Conservation (phyloP, 768 basidiomycete species). For the Suillus luteus region DNA sequence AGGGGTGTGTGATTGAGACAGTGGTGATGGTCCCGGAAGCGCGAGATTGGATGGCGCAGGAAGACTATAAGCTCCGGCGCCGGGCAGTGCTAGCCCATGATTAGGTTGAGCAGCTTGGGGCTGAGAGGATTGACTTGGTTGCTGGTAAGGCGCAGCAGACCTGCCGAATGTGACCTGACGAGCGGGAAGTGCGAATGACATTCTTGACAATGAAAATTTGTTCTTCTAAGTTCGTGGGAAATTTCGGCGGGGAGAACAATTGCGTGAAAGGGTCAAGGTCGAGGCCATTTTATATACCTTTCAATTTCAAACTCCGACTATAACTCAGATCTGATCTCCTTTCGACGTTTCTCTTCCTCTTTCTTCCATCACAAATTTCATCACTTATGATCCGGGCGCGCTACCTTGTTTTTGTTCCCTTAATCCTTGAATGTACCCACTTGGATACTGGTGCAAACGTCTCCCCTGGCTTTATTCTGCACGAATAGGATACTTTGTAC, state of each 20-base stretch:
- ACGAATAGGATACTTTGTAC: neutral
- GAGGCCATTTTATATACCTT: slow-evolving; percentile 30
- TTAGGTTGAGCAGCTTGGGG: slow-evolving; percentile 38
- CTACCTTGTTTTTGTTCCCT: neutral
- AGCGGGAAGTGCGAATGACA: slow-evolving; percentile 71
- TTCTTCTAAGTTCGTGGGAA: slow-evolving; percentile 19
- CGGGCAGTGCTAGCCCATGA: slow-evolving; percentile 61
- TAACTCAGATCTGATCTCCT: slow-evolving; percentile 20
- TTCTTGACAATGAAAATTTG: slow-evolving; percentile 22
- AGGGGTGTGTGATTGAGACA: slow-evolving; percentile 44
- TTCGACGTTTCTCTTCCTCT: slow-evolving; percentile 22
- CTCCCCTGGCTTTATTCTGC: neutral
- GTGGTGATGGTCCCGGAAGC: slow-evolving; percentile 57
- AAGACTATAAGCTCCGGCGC: slow-evolving; percentile 46
- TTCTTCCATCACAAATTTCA: slow-evolving; percentile 26
- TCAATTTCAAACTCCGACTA: slow-evolving; percentile 33
- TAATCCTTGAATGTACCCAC: neutral
- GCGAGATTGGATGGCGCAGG: slow-evolving; percentile 46
- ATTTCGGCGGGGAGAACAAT: slow-evolving; percentile 30
- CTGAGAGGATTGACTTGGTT: slow-evolving; percentile 45
- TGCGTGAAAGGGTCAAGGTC: slow-evolving; percentile 18
- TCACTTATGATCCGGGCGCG: slow-evolving; percentile 20
- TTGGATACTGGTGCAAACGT: neutral
- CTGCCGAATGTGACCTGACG: slow-evolving; percentile 81
- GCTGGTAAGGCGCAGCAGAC: slow-evolving; percentile 49